Percentiles rank a stretch among this genome's conserved stretches.
These are phyloP conservation scores for Volvox africanus DNA, from an alignment of 139 green algal genomes.

Conservation along the genomic window DNA sequence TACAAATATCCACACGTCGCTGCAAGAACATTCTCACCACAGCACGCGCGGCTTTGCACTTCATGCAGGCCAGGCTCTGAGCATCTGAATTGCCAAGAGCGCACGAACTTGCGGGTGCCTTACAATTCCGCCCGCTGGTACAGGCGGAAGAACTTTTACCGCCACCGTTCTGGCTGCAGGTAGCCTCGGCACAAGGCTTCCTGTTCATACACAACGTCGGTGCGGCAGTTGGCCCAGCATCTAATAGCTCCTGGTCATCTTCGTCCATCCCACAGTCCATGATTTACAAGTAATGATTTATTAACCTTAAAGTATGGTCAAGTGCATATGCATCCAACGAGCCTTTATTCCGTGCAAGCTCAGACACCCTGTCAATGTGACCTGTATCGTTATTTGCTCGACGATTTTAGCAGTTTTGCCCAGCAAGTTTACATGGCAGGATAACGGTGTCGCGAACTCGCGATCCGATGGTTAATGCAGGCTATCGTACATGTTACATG, in stretches of 20 bases:
- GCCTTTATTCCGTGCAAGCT: no score
- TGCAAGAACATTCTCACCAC: constrained; percentile 9
- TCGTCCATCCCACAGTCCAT: constrained; percentile 32
- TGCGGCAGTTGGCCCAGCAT: background rate
- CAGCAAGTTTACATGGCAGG: no score
- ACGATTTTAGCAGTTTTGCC: no score
- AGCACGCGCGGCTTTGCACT: constrained; percentile 54
- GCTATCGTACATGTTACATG: no score
- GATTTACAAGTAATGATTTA: background rate
- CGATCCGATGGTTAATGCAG: no score
- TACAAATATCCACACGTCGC: background rate
- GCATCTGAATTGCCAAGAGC: background rate
- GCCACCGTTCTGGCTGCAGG: background rate
- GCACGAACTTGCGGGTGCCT: no score
- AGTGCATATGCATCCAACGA: no score
- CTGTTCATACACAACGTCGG: background rate
- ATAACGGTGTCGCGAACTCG: no score
- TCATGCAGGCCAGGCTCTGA: constrained; percentile 42
- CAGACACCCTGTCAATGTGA: no score
- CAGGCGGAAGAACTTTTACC: background rate
- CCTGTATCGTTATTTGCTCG: no score
- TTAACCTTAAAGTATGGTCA: no score
- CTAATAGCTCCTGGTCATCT: background rate
- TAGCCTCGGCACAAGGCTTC: background rate
- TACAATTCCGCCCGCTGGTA: background rate